phyloP scores from a whole-genome alignment of 352 stramenopile genomes.

The Phytophthora pisi region DNA sequence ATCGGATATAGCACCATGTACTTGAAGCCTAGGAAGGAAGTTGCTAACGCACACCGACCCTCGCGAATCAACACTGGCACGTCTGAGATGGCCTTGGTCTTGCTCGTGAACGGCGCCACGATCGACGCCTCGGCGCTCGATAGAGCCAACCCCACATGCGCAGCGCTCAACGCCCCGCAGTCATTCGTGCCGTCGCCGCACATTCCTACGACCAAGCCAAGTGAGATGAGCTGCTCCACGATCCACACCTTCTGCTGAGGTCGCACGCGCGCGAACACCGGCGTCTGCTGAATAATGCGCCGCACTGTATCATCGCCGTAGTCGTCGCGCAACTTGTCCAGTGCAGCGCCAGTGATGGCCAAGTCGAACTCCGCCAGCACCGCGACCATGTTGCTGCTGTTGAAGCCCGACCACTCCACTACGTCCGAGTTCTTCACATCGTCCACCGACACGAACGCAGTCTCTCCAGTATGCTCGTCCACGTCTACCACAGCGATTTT shows the following conservation, averaged over 20 bases:
- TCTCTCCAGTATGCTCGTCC: slow-evolving; percentile 19
- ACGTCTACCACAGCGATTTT: slow-evolving; percentile 52
- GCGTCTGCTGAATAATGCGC: slow-evolving; percentile 39
- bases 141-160: slow-evolving; percentile 86
- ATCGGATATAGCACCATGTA: slow-evolving; percentile 60
- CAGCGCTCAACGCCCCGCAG: slow-evolving; percentile 82
- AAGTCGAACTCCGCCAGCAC: slow-evolving; percentile 40
- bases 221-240: slow-evolving; percentile 54
- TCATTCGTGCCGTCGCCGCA: slow-evolving; percentile 79
- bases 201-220: slow-evolving; percentile 52
- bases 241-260: slow-evolving; percentile 62
- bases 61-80: slow-evolving; percentile 81
- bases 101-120: slow-evolving; percentile 89
- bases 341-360: slow-evolving; percentile 51
- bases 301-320: slow-evolving; percentile 40
- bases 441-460: slow-evolving; percentile 44
- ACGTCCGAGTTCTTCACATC: slow-evolving; percentile 31
- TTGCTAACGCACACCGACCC: slow-evolving; percentile 78
- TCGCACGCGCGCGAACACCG: slow-evolving; percentile 59
- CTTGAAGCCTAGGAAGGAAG: slow-evolving; percentile 52
- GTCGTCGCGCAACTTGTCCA: slow-evolving; percentile 40
- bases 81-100: slow-evolving; percentile 74
- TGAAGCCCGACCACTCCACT: slow-evolving; percentile 41
- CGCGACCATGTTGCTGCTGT: slow-evolving; percentile 30
- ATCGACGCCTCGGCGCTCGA: slow-evolving; percentile 85